A percentile compares a stretch with the other conserved stretches of the same genome.
Evolutionary conservation across 768 basidiomycete genomes (phyloP).

Genomic region (Trametes maxima): DNA sequence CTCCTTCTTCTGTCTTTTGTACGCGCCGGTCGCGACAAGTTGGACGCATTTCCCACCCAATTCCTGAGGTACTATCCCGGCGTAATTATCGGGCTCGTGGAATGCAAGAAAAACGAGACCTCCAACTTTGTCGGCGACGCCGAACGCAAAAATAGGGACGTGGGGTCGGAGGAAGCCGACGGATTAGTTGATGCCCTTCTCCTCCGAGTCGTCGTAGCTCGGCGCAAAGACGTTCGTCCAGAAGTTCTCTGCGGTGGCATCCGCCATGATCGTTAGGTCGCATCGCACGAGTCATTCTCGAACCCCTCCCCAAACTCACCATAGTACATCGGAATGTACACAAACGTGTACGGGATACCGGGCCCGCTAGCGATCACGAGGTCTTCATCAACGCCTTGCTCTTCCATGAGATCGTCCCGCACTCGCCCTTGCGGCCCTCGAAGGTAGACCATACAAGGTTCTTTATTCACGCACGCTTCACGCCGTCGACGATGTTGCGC

Average conservation of each 20-base stretch:
- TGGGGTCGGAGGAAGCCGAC: conserved; percentile 8
- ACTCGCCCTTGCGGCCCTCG: conserved; percentile 14
- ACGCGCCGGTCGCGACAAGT: too few species aligned
- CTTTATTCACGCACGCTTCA: conserved; percentile 5
- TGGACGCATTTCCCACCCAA: too few species aligned
- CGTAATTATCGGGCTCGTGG: conserved; percentile 14
- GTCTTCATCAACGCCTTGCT: conserved; percentile 15
- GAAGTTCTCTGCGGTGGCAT: conserved; percentile 9
- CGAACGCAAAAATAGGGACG: conserved; percentile 11
- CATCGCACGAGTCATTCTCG: not conserved
- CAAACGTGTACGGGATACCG: conserved; percentile 12
- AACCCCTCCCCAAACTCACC: not conserved
- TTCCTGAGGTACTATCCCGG: too few species aligned
- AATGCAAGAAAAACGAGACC: conserved; percentile 8
- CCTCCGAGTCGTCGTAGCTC: conserved; percentile 12
- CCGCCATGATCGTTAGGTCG: too few species aligned
- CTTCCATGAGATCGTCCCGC: conserved; percentile 7
- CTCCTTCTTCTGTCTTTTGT: too few species aligned
- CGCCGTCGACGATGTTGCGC: conserved; percentile 11
- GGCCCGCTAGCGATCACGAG: conserved; percentile 15
- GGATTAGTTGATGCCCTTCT: conserved; percentile 13
- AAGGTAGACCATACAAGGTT: conserved; percentile 9
- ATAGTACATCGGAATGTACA: conserved; percentile 15
- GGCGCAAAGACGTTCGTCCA: conserved; percentile 16
- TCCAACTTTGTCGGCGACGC: conserved; percentile 11